These are phyloP conservation scores for Fraxinus sp. DNA, from an alignment of 305 asterid species.

Conservation along the genomic window DNA sequence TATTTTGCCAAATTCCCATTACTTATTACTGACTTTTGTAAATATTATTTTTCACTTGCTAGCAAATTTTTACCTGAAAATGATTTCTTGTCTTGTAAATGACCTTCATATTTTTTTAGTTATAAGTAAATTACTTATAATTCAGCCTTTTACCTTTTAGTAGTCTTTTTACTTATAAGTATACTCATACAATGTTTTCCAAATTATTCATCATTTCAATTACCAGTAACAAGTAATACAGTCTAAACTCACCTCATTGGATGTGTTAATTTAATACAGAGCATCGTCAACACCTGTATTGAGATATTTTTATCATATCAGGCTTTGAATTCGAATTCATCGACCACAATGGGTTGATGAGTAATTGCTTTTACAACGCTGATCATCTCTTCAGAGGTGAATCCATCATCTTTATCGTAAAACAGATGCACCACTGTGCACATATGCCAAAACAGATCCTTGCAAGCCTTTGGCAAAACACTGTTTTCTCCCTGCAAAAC, in stretches of 20 bases:
- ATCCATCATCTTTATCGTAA: slow-evolving; percentile 76
- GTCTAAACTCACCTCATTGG: not conserved
- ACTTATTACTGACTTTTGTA: not conserved
- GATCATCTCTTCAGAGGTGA: slow-evolving; percentile 54
- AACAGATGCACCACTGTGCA: slow-evolving; percentile 60
- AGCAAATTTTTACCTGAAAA: too few species aligned
- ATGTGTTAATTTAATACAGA: too few species aligned
- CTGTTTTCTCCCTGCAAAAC: slow-evolving; percentile 53
- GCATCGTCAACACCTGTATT: not conserved
- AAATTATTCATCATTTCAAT: not conserved
- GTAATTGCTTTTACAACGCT: slow-evolving; percentile 47
- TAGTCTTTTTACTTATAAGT: not conserved
- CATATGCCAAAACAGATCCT: slow-evolving; percentile 82
- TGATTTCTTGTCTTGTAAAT: too few species aligned
- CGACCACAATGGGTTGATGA: slow-evolving; percentile 47
- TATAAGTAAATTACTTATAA: too few species aligned
- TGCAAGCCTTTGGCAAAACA: slow-evolving; percentile 69
- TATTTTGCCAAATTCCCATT: not conserved
- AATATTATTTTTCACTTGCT: not conserved
- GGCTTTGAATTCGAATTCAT: slow-evolving; percentile 2
- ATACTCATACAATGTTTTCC: not conserved
- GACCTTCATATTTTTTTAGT: too few species aligned
- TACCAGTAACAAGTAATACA: not conserved
- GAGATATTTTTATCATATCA: not conserved
- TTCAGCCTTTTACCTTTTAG: not conserved